Conservation (phyloP, 139 green algal genomes). For the Eudorina sp. region DNA sequence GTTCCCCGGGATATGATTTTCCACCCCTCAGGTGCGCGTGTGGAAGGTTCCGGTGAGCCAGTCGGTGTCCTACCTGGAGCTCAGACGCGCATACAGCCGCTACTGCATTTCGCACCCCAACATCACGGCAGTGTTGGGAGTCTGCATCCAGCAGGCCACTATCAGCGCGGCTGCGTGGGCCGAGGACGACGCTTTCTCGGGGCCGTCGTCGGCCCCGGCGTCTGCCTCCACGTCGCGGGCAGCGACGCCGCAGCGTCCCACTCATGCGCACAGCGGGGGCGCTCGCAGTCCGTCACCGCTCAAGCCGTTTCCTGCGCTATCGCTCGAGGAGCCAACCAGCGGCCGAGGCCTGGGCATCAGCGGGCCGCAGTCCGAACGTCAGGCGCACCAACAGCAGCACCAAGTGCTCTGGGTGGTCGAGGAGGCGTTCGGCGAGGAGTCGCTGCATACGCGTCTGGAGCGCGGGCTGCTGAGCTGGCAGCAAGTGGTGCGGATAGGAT, state of each 20-base stretch:
- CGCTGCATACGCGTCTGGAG: constrained; percentile 63
- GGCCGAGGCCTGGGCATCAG: not conserved
- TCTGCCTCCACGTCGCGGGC: constrained; percentile 21
- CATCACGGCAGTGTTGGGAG: constrained; percentile 66
- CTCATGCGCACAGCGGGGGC: not conserved
- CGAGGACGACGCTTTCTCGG: constrained; percentile 31
- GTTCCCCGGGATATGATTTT: no score
- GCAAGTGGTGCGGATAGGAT: constrained; percentile 60
- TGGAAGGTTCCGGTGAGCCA: constrained; percentile 65
- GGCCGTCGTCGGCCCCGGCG: not conserved
- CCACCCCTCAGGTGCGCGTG: constrained; percentile 46
- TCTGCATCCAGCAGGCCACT: constrained; percentile 66
- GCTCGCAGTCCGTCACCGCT: constrained; percentile 8
- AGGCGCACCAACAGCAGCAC: constrained; percentile 8
- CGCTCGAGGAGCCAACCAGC: constrained; percentile 10
- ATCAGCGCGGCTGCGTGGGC: not conserved
- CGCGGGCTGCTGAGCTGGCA: constrained; percentile 73
- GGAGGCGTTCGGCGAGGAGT: constrained; percentile 68
- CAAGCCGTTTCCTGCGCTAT: not conserved
- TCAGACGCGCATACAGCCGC: constrained; percentile 61
- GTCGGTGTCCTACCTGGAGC: constrained; percentile 61
- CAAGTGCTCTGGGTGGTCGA: constrained; percentile 73
- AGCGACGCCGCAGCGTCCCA: constrained; percentile 21
- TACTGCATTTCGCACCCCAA: constrained; percentile 73
- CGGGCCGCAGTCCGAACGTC: not conserved